Evolutionary conservation across 2,329 filamentous ascomycete genomes (phyloP).

Genomic region (Paecilomyces formosus): DNA sequence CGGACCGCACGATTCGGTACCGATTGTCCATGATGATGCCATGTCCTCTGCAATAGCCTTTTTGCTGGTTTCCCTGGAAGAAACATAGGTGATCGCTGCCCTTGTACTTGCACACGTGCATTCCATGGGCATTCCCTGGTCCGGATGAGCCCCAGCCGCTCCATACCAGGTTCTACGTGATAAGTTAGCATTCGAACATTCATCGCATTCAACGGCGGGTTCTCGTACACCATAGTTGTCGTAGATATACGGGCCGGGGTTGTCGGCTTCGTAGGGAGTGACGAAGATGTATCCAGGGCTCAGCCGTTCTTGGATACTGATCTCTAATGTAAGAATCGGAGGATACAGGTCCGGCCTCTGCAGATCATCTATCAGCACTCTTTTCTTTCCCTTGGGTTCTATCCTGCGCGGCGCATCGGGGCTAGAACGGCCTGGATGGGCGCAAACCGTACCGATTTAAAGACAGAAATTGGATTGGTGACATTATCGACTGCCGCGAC

Average conservation of each 20-base stretch:
- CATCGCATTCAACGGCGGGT: not conserved
- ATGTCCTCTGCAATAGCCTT: conserved; percentile 46
- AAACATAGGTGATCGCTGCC: conserved; percentile 45
- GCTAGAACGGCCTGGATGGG: not conserved
- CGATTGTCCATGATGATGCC: conserved; percentile 46
- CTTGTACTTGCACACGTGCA: conserved; percentile 43
- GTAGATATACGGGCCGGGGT: conserved; percentile 46
- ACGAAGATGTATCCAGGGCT: conserved; percentile 46
- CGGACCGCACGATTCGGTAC: conserved; percentile 43
- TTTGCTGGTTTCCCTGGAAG: conserved; percentile 45
- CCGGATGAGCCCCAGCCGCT: conserved; percentile 43
- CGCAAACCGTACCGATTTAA: conserved; percentile 27
- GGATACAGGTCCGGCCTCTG: conserved; percentile 34
- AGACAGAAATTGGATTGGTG: conserved; percentile 20
- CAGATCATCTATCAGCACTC: not conserved
- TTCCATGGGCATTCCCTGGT: conserved; percentile 42
- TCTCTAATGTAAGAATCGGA: conserved; percentile 25
- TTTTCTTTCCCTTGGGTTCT: not conserved
- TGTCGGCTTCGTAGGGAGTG: conserved; percentile 42
- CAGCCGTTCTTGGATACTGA: conserved; percentile 21
- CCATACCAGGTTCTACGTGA: conserved; percentile 41
- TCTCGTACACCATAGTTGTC: conserved; percentile 39
- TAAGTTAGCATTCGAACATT: conserved; percentile 7
- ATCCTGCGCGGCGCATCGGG: not conserved
- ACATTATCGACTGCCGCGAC: conserved; percentile 18